Evolutionary conservation across 192 early-diverging fungal species (phyloP).

Genomic region (Obelidium mucronatum): DNA sequence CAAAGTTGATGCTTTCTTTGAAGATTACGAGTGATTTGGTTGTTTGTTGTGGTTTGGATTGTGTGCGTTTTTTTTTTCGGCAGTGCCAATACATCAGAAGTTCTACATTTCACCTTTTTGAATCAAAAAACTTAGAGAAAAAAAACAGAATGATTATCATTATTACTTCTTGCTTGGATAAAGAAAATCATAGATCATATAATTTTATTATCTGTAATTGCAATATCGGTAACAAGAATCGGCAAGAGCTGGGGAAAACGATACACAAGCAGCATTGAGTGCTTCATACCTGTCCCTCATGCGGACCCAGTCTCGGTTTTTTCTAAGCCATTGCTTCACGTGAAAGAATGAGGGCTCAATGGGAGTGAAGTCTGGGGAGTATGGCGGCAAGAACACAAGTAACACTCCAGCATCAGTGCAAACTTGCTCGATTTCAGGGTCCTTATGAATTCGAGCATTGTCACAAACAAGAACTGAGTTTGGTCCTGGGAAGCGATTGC

Average conservation of each 20-base stretch:
- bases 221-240: not conserved
- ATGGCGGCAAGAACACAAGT: not conserved
- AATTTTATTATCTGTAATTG: conserved; percentile 1
- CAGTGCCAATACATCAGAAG: too few relatives aligned
- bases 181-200: not conserved
- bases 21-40: too few relatives aligned
- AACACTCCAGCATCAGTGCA: conserved; percentile 5
- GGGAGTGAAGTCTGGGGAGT: conserved; percentile 12
- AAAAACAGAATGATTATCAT: too few relatives aligned
- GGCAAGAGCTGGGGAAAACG: not conserved
- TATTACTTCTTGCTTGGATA: too few relatives aligned
- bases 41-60: too few relatives aligned
- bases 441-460: conserved; percentile 11
- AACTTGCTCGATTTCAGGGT: not conserved
- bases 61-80: too few relatives aligned
- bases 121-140: too few relatives aligned
- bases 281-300: not conserved
- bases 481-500: not conserved
- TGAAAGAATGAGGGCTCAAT: not conserved
- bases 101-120: too few relatives aligned
- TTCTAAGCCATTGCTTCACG: not conserved
- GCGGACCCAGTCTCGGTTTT: not conserved
- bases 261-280: not conserved
- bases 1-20: not conserved
- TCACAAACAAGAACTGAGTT: not conserved